Percentiles rank a stretch among this genome's conserved stretches.
These are phyloP conservation scores for Tuber magnatum DNA, from an alignment of 495 filamentous ascomycete species.

Conservation along the genomic window DNA sequence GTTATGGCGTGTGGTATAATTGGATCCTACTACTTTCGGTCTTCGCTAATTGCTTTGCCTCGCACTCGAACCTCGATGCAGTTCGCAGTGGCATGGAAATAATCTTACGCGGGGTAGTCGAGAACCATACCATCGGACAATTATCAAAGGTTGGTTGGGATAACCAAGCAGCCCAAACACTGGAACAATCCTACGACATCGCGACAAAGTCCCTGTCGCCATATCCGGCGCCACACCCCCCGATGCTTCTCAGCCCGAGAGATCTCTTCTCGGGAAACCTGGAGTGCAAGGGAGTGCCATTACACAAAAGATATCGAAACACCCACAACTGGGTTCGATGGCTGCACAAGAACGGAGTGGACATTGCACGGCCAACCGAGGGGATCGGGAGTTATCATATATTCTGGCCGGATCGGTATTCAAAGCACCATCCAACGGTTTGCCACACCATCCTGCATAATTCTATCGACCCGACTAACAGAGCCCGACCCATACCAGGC, in stretches of 20 bases:
- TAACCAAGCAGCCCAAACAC: slow-evolving; percentile 20
- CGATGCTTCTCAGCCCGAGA: slow-evolving; percentile 19
- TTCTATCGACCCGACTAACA: not conserved
- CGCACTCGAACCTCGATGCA: slow-evolving; percentile 37
- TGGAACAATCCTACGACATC: slow-evolving; percentile 14
- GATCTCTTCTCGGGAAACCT: slow-evolving; percentile 14
- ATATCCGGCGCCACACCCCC: slow-evolving; percentile 19
- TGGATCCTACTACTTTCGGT: slow-evolving; percentile 39
- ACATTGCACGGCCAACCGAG: slow-evolving; percentile 20
- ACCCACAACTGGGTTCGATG: slow-evolving; percentile 30
- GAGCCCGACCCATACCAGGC: slow-evolving; percentile 1
- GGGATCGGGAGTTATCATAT: slow-evolving; percentile 29
- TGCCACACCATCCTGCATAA: not conserved
- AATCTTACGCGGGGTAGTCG: slow-evolving; percentile 30
- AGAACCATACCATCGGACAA: slow-evolving; percentile 21
- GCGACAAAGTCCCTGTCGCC: slow-evolving; percentile 12
- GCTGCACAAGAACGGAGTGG: slow-evolving; percentile 35
- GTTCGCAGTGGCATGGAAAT: slow-evolving; percentile 34
- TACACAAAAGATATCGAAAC: slow-evolving; percentile 36
- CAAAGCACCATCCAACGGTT: slow-evolving; percentile 22
- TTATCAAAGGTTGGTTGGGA: slow-evolving; percentile 30
- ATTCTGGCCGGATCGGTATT: slow-evolving; percentile 34
- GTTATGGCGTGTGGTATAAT: slow-evolving; percentile 39
- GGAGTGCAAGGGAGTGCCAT: slow-evolving; percentile 23
- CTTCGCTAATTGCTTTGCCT: slow-evolving; percentile 40